Evolutionary conservation across 257 asterid species (phyloP).

Genomic region (Solanum neorickii): DNA sequence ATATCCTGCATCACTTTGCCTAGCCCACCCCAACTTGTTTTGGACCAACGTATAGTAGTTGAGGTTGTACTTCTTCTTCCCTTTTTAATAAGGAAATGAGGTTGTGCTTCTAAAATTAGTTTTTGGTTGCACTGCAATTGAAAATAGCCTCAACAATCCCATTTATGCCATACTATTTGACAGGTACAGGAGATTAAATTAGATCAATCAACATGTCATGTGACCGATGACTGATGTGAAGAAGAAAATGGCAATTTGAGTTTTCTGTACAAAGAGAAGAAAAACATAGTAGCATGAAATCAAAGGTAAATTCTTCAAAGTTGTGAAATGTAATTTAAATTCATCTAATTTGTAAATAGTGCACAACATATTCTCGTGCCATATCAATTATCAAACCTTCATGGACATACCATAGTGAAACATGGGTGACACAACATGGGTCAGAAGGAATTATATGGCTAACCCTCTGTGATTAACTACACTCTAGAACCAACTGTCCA

Average conservation of each 20-base stretch:
- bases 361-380: not conserved
- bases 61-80: not conserved
- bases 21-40: not conserved
- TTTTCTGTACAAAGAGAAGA: not conserved
- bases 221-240: not conserved
- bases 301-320: not conserved
- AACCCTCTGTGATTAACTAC: not conserved
- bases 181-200: not conserved
- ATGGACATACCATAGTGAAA: not conserved
- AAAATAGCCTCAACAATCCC: not conserved
- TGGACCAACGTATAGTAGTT: not conserved
- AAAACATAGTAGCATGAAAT: not conserved
- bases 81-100: not conserved
- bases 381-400: not conserved
- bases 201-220: not conserved
- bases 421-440: not conserved
- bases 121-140: not conserved
- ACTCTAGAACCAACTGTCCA: not conserved
- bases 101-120: not conserved
- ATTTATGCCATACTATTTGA: not conserved
- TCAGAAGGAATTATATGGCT: not conserved
- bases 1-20: not conserved
- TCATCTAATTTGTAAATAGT: not conserved
- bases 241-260: not conserved
- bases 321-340: not conserved